Percentiles rank a stretch among this genome's conserved stretches.
phyloP scores from a whole-genome alignment of 495 filamentous ascomycete genomes.

The Usnea hakonensis region DNA sequence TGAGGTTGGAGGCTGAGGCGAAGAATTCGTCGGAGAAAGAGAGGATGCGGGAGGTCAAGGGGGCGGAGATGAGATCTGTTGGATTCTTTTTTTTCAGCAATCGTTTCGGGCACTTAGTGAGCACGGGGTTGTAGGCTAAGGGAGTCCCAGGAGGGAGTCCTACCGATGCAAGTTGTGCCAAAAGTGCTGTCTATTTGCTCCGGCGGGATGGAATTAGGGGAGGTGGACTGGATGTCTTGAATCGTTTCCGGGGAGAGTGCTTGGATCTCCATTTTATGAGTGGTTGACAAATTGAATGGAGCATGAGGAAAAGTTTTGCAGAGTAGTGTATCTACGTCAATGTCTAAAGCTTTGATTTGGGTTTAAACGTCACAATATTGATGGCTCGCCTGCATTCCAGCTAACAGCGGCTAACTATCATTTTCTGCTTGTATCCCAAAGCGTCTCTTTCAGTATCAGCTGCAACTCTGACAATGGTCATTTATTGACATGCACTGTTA shows the following conservation, averaged over 20 bases:
- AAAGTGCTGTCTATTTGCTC: slow-evolving; percentile 66
- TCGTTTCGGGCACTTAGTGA: slow-evolving; percentile 8
- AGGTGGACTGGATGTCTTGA: slow-evolving; percentile 16
- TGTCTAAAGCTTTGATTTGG: background rate
- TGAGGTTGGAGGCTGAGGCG: slow-evolving; percentile 70
- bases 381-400: background rate
- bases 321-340: background rate
- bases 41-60: slow-evolving; percentile 66
- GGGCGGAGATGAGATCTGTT: slow-evolving; percentile 65
- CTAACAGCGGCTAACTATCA: background rate
- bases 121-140: background rate
- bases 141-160: background rate
- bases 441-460: no score
- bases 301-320: background rate
- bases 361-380: background rate
- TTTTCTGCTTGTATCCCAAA: background rate
- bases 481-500: background rate
- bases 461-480: background rate
- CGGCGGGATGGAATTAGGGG: slow-evolving; percentile 29
- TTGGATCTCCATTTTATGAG: slow-evolving; percentile 22
- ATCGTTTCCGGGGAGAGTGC: slow-evolving; percentile 22
- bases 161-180: slow-evolving; percentile 60
- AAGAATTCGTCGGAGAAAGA: slow-evolving; percentile 84
- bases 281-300: background rate
- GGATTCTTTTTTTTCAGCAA: background rate